Percentiles rank a stretch among this genome's conserved stretches.
Evolutionary conservation across 257 asterid genomes (phyloP).

Genomic region (Parsonsia alboflavescens): DNA sequence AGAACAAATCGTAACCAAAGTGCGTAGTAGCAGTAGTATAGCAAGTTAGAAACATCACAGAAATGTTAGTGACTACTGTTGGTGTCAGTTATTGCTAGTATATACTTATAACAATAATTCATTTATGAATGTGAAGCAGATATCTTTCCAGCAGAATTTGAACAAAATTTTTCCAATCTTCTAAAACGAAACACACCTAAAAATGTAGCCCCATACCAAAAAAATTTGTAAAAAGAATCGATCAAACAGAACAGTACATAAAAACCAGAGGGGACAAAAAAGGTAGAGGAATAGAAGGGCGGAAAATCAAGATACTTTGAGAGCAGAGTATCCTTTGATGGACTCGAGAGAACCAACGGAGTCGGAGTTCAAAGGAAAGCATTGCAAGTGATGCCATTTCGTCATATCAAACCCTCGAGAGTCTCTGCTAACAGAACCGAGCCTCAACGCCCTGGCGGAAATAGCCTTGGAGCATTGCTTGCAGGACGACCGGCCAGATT

Average conservation of each 20-base stretch:
- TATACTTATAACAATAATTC: background rate
- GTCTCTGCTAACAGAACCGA: constrained; percentile 68
- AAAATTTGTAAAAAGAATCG: background rate
- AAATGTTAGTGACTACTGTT: background rate
- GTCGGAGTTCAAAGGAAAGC: constrained; percentile 47
- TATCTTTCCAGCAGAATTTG: background rate
- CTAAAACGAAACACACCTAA: background rate
- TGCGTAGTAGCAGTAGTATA: background rate
- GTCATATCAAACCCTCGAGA: constrained; percentile 80
- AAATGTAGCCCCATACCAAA: background rate
- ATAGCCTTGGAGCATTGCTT: constrained; percentile 76
- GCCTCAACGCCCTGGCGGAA: constrained; percentile 48
- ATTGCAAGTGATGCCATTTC: constrained; percentile 85
- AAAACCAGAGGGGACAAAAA: background rate
- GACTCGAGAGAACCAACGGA: constrained; percentile 43
- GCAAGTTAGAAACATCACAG: background rate
- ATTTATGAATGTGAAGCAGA: background rate
- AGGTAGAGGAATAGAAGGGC: background rate
- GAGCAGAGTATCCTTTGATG: constrained; percentile 70
- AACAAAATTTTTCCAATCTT: background rate
- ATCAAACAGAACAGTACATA: background rate
- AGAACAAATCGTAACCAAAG: background rate
- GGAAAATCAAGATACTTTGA: constrained; percentile 39
- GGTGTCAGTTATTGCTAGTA: background rate
- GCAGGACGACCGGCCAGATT: constrained; percentile 83